Evolutionary conservation across 2,329 filamentous ascomycete genomes (phyloP).

Genomic region (Apiospora arundinis): DNA sequence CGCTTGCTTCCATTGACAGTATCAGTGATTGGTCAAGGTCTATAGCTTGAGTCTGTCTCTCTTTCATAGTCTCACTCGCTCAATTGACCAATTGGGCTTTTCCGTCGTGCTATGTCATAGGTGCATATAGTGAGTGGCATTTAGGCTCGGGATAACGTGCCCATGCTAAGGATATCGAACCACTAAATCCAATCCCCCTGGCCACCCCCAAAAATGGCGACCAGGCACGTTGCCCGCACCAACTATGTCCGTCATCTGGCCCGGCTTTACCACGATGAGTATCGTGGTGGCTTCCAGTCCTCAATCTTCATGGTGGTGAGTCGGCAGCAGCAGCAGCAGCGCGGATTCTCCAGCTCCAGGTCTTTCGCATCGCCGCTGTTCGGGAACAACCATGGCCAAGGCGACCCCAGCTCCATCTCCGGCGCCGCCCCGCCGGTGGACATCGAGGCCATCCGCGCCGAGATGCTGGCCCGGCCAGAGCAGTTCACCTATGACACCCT

Average conservation of each 20-base stretch:
- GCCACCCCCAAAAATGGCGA: neutral
- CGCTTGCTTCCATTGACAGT: neutral
- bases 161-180: neutral
- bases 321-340: neutral
- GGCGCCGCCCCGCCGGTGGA: conserved; percentile 19
- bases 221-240: neutral
- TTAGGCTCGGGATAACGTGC: neutral
- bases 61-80: neutral
- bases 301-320: neutral
- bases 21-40: neutral
- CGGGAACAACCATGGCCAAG: no score
- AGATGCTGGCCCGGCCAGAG: conserved; percentile 35
- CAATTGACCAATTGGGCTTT: neutral
- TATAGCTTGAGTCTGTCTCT: neutral
- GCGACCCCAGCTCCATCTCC: no score
- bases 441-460: conserved; percentile 32
- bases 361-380: neutral
- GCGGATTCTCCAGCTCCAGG: neutral
- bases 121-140: no score
- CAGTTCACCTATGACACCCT: conserved; percentile 42
- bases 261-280: neutral
- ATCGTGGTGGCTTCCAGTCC: neutral
- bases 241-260: neutral
- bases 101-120: neutral
- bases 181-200: neutral